These are phyloP conservation scores for Pleurotus giganteus DNA, from an alignment of 768 basidiomycete species.

Conservation along the genomic window DNA sequence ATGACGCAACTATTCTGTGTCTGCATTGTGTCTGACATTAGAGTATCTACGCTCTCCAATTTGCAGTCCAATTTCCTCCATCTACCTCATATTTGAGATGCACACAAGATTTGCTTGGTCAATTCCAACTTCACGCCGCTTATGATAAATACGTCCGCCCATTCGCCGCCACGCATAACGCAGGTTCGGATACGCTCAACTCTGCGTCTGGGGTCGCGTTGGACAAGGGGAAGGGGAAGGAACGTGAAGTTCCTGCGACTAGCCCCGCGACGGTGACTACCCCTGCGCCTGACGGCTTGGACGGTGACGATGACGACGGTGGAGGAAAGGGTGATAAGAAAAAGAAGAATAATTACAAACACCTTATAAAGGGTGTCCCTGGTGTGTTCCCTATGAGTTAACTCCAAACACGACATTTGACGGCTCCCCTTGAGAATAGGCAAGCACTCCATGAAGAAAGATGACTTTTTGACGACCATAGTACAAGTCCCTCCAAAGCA, in stretches of 20 bases:
- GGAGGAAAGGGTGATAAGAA: slow-evolving; percentile 61
- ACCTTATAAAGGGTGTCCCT: slow-evolving; percentile 73
- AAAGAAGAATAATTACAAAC: slow-evolving; percentile 75
- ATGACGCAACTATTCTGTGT: not conserved
- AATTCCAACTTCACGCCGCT: slow-evolving; percentile 68
- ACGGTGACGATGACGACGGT: slow-evolving; percentile 50
- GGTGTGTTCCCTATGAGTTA: slow-evolving; percentile 40
- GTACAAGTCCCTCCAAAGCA: slow-evolving; percentile 75
- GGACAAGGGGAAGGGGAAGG: slow-evolving; percentile 54
- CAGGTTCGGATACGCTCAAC: slow-evolving; percentile 21
- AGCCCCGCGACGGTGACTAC: slow-evolving; percentile 29
- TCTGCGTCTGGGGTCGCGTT: slow-evolving; percentile 20
- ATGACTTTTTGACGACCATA: slow-evolving; percentile 63
- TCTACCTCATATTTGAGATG: slow-evolving; percentile 57
- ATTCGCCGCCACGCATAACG: slow-evolving; percentile 32
- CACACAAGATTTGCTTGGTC: slow-evolving; percentile 76
- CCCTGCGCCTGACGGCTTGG: slow-evolving; percentile 29
- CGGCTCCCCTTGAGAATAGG: slow-evolving; percentile 34
- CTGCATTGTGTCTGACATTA: slow-evolving; percentile 3
- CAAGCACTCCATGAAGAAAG: slow-evolving; percentile 80
- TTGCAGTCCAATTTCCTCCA: slow-evolving; percentile 30
- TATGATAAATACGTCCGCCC: slow-evolving; percentile 83
- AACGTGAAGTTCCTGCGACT: slow-evolving; percentile 19
- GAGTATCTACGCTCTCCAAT: slow-evolving; percentile 2
- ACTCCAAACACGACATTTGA: not conserved